Base-by-base conservation (phyloP, 306 rosid genomes). In the Dryas octopetala region DNA sequence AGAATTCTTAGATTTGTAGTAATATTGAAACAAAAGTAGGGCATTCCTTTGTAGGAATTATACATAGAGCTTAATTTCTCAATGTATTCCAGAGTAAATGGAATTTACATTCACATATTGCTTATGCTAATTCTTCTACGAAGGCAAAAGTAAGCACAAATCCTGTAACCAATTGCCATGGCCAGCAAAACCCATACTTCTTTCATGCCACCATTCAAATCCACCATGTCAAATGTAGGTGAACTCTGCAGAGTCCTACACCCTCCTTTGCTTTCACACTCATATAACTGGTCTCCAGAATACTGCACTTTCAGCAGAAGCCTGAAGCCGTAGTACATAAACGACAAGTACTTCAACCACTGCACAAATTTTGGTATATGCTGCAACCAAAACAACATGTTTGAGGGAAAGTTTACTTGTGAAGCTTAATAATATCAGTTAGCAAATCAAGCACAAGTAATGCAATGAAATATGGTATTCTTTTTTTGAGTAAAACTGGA, bases 301-400 rank as follows among this genome's bases (percentile, higher is more conserved):
- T 95, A 95, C 14, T 95, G 98, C 76, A 95, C 97, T 62, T 95
- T 95, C 14, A 95, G 82, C 0, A 95, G 90, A 19, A 95, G 88
- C 75, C 97, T 86, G 54, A 91, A 95, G 11, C 98, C 97, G 68
- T 91, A 89, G 85, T 85, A 95, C 95, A 95, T 82, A 86, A 91
- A 91, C 2, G 98, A 95, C 51, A 89, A 13, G 75, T 91, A 90
- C 89, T 95, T 95, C 85, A 95, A 68, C 98, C 98, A 91, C 38
- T 76, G 72, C 96, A 90, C 90, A 81, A 91, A 91, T 78, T 81
- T 82, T 10, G 97, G 97, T 81, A 91, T 91, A 77, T 91, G 98
- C 97, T 95, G 94, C 90, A 83, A 76, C 19, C 66, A 51, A 62
- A 62, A 58, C 60, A 55, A 65, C 60, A 62, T 17, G 48, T 53